A percentile compares a stretch with the other conserved stretches of the same genome.
Evolutionary conservation across 495 filamentous ascomycete genomes (phyloP).

Genomic region (Gamarada debralockiae): DNA sequence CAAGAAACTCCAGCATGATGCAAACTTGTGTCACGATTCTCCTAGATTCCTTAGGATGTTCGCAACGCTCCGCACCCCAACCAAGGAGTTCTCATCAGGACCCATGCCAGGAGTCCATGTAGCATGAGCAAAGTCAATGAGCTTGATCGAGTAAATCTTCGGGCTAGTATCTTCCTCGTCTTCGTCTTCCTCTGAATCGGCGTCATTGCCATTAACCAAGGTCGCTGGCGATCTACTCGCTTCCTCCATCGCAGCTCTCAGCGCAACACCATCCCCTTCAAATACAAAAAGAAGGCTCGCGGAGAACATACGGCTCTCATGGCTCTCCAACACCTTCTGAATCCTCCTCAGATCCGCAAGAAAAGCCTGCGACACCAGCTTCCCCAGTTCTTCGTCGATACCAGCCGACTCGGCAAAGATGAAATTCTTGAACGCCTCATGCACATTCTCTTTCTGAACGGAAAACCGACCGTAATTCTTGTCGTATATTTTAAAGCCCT

Average conservation of each 20-base stretch:
- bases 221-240: conserved; percentile 36
- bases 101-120: conserved; percentile 80
- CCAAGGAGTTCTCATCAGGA: conserved; percentile 80
- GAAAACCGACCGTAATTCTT: conserved; percentile 77
- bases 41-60: conserved; percentile 59
- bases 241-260: conserved; percentile 62
- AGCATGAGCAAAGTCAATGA: conserved; percentile 98
- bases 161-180: conserved; percentile 54
- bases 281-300: conserved; percentile 87
- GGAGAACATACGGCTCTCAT: conserved; percentile 93
- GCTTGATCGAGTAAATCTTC: conserved; percentile 73
- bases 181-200: conserved; percentile 47
- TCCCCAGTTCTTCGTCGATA: conserved; percentile 46
- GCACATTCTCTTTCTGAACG: conserved; percentile 67
- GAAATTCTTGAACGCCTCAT: conserved; percentile 71
- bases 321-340: conserved; percentile 27
- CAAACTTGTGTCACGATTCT: background rate
- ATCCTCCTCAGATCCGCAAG: conserved; percentile 53
- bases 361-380: conserved; percentile 59
- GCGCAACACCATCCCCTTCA: conserved; percentile 74
- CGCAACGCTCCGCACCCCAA: conserved; percentile 69
- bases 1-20: conserved; percentile 3
- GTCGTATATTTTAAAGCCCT: conserved; percentile 72
- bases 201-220: conserved; percentile 17
- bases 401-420: conserved; percentile 62